Percentiles rank a stretch among this genome's conserved stretches.
Evolutionary conservation across 2,329 filamentous ascomycete species (phyloP).

Genomic region (Alternaria alternata): DNA sequence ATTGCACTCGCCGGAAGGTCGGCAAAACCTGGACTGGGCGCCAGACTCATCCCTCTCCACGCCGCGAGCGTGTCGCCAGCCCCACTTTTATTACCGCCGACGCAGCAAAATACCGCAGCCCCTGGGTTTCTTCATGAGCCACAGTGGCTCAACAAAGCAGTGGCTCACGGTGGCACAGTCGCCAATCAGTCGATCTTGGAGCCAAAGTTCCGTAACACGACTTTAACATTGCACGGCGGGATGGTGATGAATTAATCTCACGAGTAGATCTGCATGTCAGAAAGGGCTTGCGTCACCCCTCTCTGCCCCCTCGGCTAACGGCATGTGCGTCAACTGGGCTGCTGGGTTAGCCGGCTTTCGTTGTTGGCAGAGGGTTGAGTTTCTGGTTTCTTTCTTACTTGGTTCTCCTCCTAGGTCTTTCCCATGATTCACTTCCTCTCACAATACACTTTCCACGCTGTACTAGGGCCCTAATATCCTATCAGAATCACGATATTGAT

Average conservation of each 20-base stretch:
- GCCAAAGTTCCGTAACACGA: constrained; percentile 1
- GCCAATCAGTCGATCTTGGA: constrained; percentile 5
- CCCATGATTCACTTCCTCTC: neutral
- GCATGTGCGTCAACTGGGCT: constrained; percentile 14
- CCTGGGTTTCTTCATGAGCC: neutral
- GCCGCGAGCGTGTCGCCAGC: constrained; percentile 2
- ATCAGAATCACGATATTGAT: neutral
- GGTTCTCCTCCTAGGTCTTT: neutral
- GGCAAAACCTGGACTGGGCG: constrained; percentile 5
- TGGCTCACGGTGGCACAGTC: constrained; percentile 21
- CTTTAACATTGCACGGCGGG: neutral
- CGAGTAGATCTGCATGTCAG: constrained; percentile 12
- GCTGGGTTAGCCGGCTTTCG: constrained; percentile 9
- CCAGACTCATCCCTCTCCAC: neutral
- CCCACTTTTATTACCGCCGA: constrained; percentile 2
- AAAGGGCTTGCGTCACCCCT: constrained; percentile 20
- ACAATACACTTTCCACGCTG: neutral
- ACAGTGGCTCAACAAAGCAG: constrained; percentile 11
- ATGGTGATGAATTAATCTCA: neutral
- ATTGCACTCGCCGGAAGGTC: neutral
- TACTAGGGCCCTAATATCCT: neutral
- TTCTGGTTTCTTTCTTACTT: constrained; percentile 1
- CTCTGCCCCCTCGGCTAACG: constrained; percentile 8
- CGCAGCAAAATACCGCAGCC: neutral
- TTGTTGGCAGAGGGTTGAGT: constrained; percentile 6